These are phyloP conservation scores for Trichoderma asperellum DNA, from an alignment of 2,329 filamentous ascomycete genomes.

Conservation along the genomic window DNA sequence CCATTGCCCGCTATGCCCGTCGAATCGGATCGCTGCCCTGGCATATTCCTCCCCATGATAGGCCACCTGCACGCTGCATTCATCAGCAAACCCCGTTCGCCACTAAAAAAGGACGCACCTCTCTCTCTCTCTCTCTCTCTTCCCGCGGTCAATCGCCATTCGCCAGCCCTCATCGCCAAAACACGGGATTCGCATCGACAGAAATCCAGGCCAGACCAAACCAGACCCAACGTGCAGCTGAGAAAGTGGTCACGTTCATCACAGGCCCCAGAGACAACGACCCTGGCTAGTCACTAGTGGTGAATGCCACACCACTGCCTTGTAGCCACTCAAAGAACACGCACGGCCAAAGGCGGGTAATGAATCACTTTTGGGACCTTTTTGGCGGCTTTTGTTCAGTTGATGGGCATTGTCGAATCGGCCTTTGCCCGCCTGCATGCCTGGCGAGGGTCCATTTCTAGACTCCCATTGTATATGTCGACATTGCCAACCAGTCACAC, in stretches of 20 bases:
- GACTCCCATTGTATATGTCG: slow-evolving; percentile 1
- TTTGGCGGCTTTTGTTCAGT: neutral
- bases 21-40: slow-evolving; percentile 22
- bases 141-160: neutral
- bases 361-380: neutral
- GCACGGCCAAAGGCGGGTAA: neutral
- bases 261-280: neutral
- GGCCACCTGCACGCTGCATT: neutral
- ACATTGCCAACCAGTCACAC: neutral
- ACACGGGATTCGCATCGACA: neutral
- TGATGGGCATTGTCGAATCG: slow-evolving; percentile 5
- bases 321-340: neutral
- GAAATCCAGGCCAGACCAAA: neutral
- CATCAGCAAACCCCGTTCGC: neutral
- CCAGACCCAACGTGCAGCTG: neutral
- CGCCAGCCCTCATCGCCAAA: neutral
- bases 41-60: neutral
- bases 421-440: neutral
- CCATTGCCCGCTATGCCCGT: neutral
- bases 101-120: neutral
- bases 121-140: neutral
- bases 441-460: neutral
- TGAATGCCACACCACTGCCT: slow-evolving; percentile 22
- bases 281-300: slow-evolving; percentile 14
- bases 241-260: slow-evolving; percentile 19